phyloP scores from a whole-genome alignment of 371 early-diverging fungal species.

The Entomophthora muscae region DNA sequence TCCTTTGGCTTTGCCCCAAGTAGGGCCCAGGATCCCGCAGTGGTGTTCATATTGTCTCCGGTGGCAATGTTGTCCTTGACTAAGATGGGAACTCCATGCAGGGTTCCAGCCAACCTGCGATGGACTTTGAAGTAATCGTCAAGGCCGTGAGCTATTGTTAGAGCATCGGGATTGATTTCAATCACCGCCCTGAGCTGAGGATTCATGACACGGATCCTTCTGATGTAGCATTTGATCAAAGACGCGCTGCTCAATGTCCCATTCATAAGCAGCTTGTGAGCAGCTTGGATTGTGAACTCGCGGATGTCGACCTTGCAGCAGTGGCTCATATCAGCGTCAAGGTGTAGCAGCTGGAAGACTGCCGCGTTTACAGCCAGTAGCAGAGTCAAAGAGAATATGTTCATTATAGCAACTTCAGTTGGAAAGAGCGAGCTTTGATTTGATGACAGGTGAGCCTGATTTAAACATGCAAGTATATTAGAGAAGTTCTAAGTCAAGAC shows the following conservation, averaged over 20 bases:
- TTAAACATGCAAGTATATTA: too few relatives aligned
- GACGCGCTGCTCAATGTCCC: background rate
- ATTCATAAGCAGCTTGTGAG: background rate
- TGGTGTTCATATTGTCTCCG: constrained; percentile 27
- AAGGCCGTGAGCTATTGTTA: constrained; percentile 8
- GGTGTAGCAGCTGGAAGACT: too few relatives aligned
- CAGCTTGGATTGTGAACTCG: background rate
- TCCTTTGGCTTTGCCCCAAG: constrained; percentile 49
- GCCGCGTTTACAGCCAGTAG: too few relatives aligned
- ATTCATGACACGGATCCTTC: constrained; percentile 8
- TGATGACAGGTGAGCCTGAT: too few relatives aligned
- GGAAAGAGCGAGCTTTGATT: too few relatives aligned
- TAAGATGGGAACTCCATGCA: constrained; percentile 42
- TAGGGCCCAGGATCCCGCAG: constrained; percentile 23
- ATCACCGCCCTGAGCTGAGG: constrained; percentile 10
- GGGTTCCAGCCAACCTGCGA: background rate
- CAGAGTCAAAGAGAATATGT: too few relatives aligned
- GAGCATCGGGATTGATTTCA: constrained; percentile 10
- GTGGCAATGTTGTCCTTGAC: constrained; percentile 62
- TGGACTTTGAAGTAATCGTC: background rate
- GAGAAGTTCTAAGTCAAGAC: too few relatives aligned
- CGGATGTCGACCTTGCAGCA: background rate
- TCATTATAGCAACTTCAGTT: too few relatives aligned
- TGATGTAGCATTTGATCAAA: constrained; percentile 11
- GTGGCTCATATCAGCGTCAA: background rate